phyloP scores from a whole-genome alignment of 2,329 filamentous ascomycete genomes.

The Arachnomyces sp. region DNA sequence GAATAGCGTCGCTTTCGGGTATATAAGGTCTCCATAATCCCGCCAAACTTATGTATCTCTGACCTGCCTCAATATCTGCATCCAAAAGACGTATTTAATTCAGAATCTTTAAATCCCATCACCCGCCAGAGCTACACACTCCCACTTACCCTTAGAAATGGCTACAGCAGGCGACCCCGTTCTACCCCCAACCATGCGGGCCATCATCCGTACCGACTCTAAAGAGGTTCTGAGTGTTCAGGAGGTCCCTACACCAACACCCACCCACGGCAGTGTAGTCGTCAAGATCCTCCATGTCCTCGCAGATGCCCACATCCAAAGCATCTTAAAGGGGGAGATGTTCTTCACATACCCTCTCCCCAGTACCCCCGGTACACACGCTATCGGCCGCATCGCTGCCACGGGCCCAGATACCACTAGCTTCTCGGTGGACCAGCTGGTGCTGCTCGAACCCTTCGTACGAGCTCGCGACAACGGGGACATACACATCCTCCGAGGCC shows the following conservation, averaged over 20 bases:
- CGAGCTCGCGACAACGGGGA: conserved; percentile 12
- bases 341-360: conserved; percentile 10
- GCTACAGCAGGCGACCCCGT: too few relatives aligned
- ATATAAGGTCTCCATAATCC: too few relatives aligned
- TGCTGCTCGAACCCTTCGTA: conserved; percentile 12
- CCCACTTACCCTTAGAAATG: too few relatives aligned
- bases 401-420: conserved; percentile 13
- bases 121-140: too few relatives aligned
- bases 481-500: conserved; percentile 9
- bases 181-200: conserved; percentile 8
- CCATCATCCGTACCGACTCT: conserved; percentile 7
- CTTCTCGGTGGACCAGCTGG: conserved; percentile 13
- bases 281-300: conserved; percentile 9
- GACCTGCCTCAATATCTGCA: too few relatives aligned
- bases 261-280: conserved; percentile 11
- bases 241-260: conserved; percentile 5
- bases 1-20: too few relatives aligned
- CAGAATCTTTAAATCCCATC: too few relatives aligned
- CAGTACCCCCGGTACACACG: conserved; percentile 24
- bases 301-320: conserved; percentile 3
- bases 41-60: too few relatives aligned
- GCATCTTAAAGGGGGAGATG: conserved; percentile 6
- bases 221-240: conserved; percentile 7
- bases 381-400: conserved; percentile 34
- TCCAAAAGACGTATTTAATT: too few relatives aligned